A percentile compares a stretch with the other conserved stretches of the same genome.
phyloP scores from a whole-genome alignment of 2,329 filamentous ascomycete genomes.

The Fusarium sp. region DNA sequence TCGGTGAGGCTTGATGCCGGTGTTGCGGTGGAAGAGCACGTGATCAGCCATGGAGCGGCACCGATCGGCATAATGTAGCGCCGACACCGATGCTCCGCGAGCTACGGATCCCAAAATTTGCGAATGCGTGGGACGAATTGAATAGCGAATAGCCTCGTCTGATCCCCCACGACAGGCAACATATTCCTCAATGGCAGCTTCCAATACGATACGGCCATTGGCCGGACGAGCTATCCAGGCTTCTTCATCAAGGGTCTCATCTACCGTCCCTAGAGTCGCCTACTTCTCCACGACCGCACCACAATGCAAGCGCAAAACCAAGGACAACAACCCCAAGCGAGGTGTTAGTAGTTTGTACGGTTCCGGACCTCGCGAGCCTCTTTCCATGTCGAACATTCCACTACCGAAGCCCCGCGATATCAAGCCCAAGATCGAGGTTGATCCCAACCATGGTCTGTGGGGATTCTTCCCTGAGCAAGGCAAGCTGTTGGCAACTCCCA shows the following conservation, averaged over 20 bases:
- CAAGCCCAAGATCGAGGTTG: slow-evolving; percentile 67
- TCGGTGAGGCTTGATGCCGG: slow-evolving; percentile 10
- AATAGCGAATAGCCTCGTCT: slow-evolving; percentile 38
- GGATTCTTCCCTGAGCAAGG: slow-evolving; percentile 84
- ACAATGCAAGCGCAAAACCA: slow-evolving; percentile 61
- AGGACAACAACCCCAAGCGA: slow-evolving; percentile 82
- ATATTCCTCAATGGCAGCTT: slow-evolving; percentile 46
- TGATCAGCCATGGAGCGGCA: background rate
- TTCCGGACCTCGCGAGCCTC: slow-evolving; percentile 78
- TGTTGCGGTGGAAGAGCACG: background rate
- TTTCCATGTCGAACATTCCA: slow-evolving; percentile 77
- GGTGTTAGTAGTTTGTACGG: slow-evolving; percentile 84
- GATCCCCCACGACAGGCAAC: slow-evolving; percentile 30
- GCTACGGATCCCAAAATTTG: slow-evolving; percentile 40
- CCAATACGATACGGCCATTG: slow-evolving; percentile 46
- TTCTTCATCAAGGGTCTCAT: slow-evolving; percentile 24
- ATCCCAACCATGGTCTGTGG: slow-evolving; percentile 88
- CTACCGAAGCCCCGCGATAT: slow-evolving; percentile 77
- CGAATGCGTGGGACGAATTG: slow-evolving; percentile 24
- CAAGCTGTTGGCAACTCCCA: slow-evolving; percentile 76
- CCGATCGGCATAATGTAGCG: slow-evolving; percentile 22
- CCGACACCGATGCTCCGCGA: slow-evolving; percentile 24
- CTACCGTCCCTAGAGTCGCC: slow-evolving; percentile 32
- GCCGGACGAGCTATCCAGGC: slow-evolving; percentile 40
- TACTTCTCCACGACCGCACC: slow-evolving; percentile 66